Conservation (phyloP, 495 filamentous ascomycete species). For the Tricharina praecox region DNA sequence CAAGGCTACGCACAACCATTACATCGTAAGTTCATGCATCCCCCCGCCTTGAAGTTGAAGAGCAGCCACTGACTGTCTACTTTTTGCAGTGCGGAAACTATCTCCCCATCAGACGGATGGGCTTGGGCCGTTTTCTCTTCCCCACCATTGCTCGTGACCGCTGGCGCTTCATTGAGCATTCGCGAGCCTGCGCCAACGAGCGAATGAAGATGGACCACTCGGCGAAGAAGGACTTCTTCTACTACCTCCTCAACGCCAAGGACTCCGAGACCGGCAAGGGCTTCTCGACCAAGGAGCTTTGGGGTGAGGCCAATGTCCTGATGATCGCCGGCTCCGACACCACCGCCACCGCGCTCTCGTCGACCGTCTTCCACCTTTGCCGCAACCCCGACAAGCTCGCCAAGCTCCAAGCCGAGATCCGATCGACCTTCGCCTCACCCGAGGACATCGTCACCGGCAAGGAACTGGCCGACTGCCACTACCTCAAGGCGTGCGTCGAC, state of each 20-base stretch:
- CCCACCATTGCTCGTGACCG: slow-evolving; percentile 39
- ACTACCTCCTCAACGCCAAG: slow-evolving; percentile 40
- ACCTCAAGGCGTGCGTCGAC: slow-evolving; percentile 44
- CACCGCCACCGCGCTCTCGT: slow-evolving; percentile 40
- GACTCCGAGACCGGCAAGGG: slow-evolving; percentile 37
- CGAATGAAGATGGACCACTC: slow-evolving; percentile 30
- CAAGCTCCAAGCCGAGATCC: slow-evolving; percentile 36
- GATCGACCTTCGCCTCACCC: slow-evolving; percentile 34
- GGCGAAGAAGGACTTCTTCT: slow-evolving; percentile 34
- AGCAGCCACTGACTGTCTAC: not conserved
- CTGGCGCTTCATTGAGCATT: slow-evolving; percentile 46
- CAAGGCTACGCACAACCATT: slow-evolving; percentile 37
- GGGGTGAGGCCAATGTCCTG: slow-evolving; percentile 26
- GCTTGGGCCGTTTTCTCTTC: slow-evolving; percentile 43
- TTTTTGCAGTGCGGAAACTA: slow-evolving; percentile 38
- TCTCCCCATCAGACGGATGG: slow-evolving; percentile 38
- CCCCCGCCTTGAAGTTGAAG: slow-evolving; percentile 3
- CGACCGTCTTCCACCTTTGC: slow-evolving; percentile 46
- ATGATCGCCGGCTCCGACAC: slow-evolving; percentile 40
- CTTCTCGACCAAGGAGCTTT: slow-evolving; percentile 27
- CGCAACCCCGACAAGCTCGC: slow-evolving; percentile 33
- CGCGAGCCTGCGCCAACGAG: slow-evolving; percentile 38
- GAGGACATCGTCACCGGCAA: slow-evolving; percentile 40
- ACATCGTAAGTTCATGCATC: slow-evolving; percentile 31
- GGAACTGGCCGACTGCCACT: slow-evolving; percentile 34